Percentiles rank a stretch among this genome's conserved stretches.
phyloP scores from a whole-genome alignment of 176 grass and related monocot genomes.

The Metroxylon sagu region DNA sequence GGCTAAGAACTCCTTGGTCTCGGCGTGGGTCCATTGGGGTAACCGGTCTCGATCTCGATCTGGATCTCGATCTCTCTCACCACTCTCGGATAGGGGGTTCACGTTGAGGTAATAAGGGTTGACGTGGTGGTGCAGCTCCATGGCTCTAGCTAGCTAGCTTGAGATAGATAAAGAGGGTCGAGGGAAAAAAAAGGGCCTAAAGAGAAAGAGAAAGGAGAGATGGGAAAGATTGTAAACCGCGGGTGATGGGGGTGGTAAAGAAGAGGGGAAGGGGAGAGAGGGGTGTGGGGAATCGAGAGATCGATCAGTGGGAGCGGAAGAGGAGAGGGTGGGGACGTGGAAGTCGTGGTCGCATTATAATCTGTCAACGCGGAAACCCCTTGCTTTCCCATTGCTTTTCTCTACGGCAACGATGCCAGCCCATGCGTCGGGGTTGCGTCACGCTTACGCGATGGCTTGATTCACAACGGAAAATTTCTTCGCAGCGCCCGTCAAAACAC shows the following conservation, averaged over 20 bases:
- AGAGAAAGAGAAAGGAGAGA: no score
- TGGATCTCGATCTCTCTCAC: neutral
- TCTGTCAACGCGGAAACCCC: constrained; percentile 79
- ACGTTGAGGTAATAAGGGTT: constrained; percentile 45
- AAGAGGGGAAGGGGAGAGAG: neutral
- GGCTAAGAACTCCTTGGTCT: constrained; percentile 66
- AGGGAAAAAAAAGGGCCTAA: neutral
- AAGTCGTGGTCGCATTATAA: constrained; percentile 19
- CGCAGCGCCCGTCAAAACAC: no score
- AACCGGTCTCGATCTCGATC: constrained; percentile 44
- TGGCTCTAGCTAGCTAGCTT: neutral
- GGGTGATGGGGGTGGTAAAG: neutral
- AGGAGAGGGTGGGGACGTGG: neutral
- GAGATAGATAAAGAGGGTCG: neutral
- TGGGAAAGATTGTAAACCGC: neutral
- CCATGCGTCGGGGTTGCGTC: no score
- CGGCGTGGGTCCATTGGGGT: constrained; percentile 79
- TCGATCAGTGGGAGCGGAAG: neutral
- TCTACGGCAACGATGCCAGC: neutral
- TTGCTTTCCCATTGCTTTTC: constrained; percentile 79
- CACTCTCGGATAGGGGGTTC: constrained; percentile 12
- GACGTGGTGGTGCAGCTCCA: constrained; percentile 66
- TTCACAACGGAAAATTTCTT: no score
- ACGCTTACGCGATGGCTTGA: no score
- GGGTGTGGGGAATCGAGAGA: no score